Percentiles rank a stretch among this genome's conserved stretches.
These are phyloP conservation scores for Cucurbita moschata DNA, from an alignment of 306 rosid species.

Conservation along the genomic window DNA sequence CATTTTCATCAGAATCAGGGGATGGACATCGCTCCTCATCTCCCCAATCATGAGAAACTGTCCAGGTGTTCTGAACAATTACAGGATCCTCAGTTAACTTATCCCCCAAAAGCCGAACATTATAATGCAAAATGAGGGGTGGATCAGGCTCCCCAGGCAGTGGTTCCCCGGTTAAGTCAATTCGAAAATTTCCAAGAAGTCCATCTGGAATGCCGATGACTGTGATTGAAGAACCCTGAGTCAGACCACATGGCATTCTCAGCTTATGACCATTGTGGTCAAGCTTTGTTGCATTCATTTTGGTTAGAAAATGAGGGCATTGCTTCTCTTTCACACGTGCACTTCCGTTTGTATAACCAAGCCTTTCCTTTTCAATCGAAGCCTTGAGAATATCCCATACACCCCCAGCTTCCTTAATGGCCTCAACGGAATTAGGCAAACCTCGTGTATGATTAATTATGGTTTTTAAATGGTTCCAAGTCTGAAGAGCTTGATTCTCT, in stretches of 20 bases:
- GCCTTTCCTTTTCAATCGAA: constrained; percentile 47
- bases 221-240: constrained; percentile 91
- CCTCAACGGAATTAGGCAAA: constrained; percentile 81
- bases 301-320: constrained; percentile 82
- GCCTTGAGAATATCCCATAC: constrained; percentile 70
- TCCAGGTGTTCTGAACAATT: constrained; percentile 96
- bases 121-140: constrained; percentile 82
- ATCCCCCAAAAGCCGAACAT: constrained; percentile 94
- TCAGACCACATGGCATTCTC: constrained; percentile 83
- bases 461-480: constrained; percentile 68
- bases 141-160: constrained; percentile 98
- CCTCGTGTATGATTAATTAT: constrained; percentile 58
- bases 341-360: constrained; percentile 44
- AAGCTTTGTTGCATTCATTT: constrained; percentile 53
- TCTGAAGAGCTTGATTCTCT: constrained; percentile 52
- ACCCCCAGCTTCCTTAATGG: constrained; percentile 80
- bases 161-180: constrained; percentile 81
- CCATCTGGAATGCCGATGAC: constrained; percentile 83
- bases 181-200: constrained; percentile 70
- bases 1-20: constrained; percentile 52
- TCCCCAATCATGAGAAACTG: constrained; percentile 89
- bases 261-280: constrained; percentile 41
- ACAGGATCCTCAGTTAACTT: constrained; percentile 90
- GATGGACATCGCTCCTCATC: constrained; percentile 96
- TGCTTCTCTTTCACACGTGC: constrained; percentile 58